phyloP scores from a whole-genome alignment of 441 rosid species.

The Isatis lusitanica region DNA sequence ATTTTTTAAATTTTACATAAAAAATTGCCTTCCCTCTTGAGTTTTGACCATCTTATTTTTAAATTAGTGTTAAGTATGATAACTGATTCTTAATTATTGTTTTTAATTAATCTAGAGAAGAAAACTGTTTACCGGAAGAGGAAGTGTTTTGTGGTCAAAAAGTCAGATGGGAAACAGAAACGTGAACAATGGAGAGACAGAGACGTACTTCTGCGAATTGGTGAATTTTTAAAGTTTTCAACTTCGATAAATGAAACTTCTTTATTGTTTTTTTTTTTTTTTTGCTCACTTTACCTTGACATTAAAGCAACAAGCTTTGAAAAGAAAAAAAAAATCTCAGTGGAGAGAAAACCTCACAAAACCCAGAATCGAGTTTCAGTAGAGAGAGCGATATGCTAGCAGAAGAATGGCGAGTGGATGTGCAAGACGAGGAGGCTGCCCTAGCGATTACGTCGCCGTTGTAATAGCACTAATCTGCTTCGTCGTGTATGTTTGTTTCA shows the following conservation, averaged over 20 bases:
- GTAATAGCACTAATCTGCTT: conserved; percentile 54
- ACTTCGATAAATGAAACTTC: conserved; percentile 13
- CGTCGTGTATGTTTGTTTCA: conserved; percentile 41
- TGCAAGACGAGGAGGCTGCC: conserved; percentile 69
- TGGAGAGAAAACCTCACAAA: background rate
- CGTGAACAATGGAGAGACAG: conserved; percentile 29
- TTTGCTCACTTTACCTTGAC: conserved; percentile 36
- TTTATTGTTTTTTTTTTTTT: conserved; percentile 4
- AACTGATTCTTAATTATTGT: background rate
- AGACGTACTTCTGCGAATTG: conserved; percentile 7
- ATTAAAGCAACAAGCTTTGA: conserved; percentile 39
- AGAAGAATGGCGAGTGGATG: conserved; percentile 51
- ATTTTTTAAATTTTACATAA: no score
- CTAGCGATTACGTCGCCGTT: conserved; percentile 77
- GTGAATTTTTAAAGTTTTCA: conserved; percentile 4
- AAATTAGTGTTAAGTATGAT: background rate
- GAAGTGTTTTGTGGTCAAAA: conserved; percentile 24
- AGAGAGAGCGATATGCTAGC: conserved; percentile 31
- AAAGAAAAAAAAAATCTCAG: background rate
- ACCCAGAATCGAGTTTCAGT: conserved; percentile 11
- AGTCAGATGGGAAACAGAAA: conserved; percentile 17
- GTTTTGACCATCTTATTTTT: background rate
- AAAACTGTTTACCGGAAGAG: background rate
- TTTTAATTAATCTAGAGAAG: background rate
- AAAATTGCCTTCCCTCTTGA: background rate